Evolutionary conservation across 768 basidiomycete species (phyloP).

Genomic region (Mycena kentingensis): DNA sequence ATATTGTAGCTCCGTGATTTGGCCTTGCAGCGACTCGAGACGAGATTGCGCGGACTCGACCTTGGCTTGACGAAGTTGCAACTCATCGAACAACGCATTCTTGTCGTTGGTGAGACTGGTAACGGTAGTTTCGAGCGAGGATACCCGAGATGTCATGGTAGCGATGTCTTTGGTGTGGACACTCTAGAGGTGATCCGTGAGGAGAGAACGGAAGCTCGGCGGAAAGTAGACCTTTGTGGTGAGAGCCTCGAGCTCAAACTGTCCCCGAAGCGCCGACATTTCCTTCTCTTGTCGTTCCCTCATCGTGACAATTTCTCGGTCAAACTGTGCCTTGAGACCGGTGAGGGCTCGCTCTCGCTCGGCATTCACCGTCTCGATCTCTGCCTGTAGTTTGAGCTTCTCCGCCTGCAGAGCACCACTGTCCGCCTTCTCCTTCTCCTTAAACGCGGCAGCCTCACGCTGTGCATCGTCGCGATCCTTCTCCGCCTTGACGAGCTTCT

Average conservation of each 20-base stretch:
- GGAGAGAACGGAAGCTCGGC: constrained; percentile 4
- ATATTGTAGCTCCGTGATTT: constrained; percentile 83
- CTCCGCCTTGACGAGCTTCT: constrained; percentile 96
- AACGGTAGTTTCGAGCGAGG: constrained; percentile 70
- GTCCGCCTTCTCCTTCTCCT: constrained; percentile 56
- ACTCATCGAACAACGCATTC: constrained; percentile 77
- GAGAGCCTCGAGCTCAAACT: constrained; percentile 77
- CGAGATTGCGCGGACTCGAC: constrained; percentile 80
- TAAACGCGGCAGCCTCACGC: constrained; percentile 54
- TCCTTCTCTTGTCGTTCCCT: constrained; percentile 81
- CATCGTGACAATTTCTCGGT: constrained; percentile 62
- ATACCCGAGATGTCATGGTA: constrained; percentile 42
- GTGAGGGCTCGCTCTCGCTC: constrained; percentile 65
- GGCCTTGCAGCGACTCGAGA: constrained; percentile 72
- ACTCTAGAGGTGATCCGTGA: constrained; percentile 44
- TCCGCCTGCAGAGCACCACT: constrained; percentile 58
- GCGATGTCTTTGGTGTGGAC: constrained; percentile 68
- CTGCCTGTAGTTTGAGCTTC: constrained; percentile 56
- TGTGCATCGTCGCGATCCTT: constrained; percentile 84
- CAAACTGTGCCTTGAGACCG: constrained; percentile 67
- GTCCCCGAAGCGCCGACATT: constrained; percentile 57
- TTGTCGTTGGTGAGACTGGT: constrained; percentile 73
- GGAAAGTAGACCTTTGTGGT: constrained; percentile 60
- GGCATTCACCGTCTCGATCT: constrained; percentile 59
- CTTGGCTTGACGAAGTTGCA: constrained; percentile 89